Evolutionary conservation across 1,139 yeast genomes (phyloP), one percentile per base, ranked within the genome.

Genomic region (Eremothecium gossypii): DNA sequence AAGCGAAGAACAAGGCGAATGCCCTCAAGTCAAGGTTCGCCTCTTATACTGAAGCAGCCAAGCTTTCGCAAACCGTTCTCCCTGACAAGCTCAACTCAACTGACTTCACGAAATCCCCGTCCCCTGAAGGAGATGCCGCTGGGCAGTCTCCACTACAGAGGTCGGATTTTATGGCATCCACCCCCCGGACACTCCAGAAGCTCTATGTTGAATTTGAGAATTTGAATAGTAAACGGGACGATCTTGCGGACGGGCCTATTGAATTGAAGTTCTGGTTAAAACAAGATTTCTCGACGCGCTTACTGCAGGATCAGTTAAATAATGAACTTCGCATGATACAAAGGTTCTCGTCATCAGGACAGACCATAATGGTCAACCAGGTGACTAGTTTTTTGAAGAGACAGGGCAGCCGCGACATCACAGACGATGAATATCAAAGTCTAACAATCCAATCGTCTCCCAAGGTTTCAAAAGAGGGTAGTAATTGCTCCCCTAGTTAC

Each of bases 191-290:
- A 3, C 31, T n/a, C 6, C 31, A 29, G 13, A 12, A 29, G 31
- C 13, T 29, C 6, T 29, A 29, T 29, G 13, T 29, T 6, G 31
- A 29, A 12, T 29, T 29, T 29, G 31, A 29, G 6, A 29, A 29
- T 11, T 11, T 29, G 5, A n/a, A 29, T 7, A n/a, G 5, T 6
- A n/a, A 29, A 6, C 31, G 13, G 31, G 13, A 29, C 31, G 23
- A 17, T 17, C 23, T 17, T 17, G 23, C 5, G 6, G 31, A n/a
- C 3, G 31, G 13, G 13, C 3, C 31, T 12, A 11, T 4, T 11
- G 31, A 29, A 5, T 29, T 7, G 11, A 45, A 40, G 20, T 46
- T 42, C 36, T 46, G 48, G 48, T 13, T 40, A 14, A 41, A 38
- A 8, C 26, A 35, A 26, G 49, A 46, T 20, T 36, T 46, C 27